These are phyloP conservation scores for Sarocladiaceae sp. DNA, from an alignment of 2,329 filamentous ascomycete genomes.

Conservation along the genomic window DNA sequence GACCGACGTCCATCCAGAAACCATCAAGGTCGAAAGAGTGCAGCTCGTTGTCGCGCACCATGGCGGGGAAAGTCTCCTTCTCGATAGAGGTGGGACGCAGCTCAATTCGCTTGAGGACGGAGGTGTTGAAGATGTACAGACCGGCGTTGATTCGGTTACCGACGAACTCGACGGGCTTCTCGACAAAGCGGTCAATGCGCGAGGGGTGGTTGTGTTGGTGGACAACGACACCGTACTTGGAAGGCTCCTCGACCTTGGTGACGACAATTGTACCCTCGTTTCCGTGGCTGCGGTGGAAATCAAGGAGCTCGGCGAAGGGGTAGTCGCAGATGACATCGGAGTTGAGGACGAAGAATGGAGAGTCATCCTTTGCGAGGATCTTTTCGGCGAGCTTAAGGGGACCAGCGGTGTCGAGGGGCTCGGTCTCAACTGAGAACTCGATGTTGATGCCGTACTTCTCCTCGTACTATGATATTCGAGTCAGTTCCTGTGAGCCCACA, in stretches of 20 bases:
- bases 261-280: constrained; percentile 97
- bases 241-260: constrained; percentile 98
- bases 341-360: constrained; percentile 97
- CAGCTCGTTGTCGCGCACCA: constrained; percentile 82
- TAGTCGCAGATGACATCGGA: constrained; percentile 98
- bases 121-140: constrained; percentile 96
- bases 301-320: constrained; percentile 83
- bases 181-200: constrained; percentile 96
- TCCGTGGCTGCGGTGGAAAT: constrained; percentile 90
- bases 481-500: constrained; percentile 11
- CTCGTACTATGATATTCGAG: constrained; percentile 62
- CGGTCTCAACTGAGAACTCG: constrained; percentile 93
- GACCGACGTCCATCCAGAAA: constrained; percentile 99
- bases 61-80: constrained; percentile 96
- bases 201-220: constrained; percentile 91
- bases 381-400: constrained; percentile 93
- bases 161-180: constrained; percentile 98
- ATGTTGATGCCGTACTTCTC: constrained; percentile 90
- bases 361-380: constrained; percentile 87
- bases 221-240: constrained; percentile 97
- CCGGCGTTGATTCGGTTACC: constrained; percentile 98
- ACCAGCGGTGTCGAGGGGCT: constrained; percentile 91
- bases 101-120: constrained; percentile 85
- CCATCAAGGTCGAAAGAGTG: constrained; percentile 96
- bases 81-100: constrained; percentile 96